These are phyloP conservation scores for Neostapfia colusana DNA, from an alignment of 176 grass and related monocot species.

Conservation along the genomic window DNA sequence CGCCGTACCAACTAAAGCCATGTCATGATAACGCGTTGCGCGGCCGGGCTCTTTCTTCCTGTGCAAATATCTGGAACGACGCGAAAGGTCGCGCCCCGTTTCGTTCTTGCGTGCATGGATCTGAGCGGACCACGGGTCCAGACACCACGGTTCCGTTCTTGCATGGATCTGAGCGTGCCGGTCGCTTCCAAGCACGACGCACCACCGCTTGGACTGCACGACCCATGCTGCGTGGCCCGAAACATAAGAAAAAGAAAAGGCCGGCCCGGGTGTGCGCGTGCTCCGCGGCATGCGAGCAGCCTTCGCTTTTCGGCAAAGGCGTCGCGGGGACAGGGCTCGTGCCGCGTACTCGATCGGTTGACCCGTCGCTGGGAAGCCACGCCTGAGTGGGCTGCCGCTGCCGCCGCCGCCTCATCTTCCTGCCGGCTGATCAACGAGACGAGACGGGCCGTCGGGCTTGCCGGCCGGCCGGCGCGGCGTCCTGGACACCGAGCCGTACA, in stretches of 20 bases:
- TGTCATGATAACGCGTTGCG: background rate
- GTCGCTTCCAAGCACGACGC: background rate
- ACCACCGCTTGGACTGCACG: background rate
- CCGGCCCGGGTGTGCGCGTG: too few species aligned
- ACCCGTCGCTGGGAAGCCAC: conserved; percentile 35
- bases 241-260: too few species aligned
- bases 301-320: conserved; percentile 32
- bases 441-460: background rate
- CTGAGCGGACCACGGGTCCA: conserved; percentile 29
- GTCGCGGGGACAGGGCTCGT: background rate
- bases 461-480: background rate
- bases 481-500: background rate
- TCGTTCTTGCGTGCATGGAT: background rate
- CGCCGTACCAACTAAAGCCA: conserved; percentile 24
- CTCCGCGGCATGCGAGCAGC: background rate
- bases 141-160: background rate
- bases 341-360: conserved; percentile 22
- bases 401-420: too few species aligned
- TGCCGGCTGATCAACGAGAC: background rate
- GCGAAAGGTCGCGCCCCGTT: too few species aligned
- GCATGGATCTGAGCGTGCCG: background rate
- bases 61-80: background rate
- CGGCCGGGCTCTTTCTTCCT: too few species aligned
- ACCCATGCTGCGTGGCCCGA: background rate
- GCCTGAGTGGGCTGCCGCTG: too few species aligned